These are phyloP conservation scores for Aphanomyces astaci DNA, from an alignment of 352 stramenopile species.

Conservation along the genomic window DNA sequence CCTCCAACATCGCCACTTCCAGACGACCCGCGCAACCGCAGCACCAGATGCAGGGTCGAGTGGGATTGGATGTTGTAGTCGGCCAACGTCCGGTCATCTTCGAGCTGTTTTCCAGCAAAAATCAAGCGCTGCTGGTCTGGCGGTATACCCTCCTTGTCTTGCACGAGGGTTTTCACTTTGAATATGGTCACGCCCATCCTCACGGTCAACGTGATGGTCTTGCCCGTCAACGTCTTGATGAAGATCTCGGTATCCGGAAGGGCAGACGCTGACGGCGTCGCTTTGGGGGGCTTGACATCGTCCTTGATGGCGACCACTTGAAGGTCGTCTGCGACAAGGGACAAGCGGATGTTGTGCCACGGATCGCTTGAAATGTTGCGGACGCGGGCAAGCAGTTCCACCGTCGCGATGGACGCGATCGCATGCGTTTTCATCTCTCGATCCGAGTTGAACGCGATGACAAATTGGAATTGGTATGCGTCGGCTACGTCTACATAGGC, in stretches of 20 bases:
- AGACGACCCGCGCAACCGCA: conserved; percentile 41
- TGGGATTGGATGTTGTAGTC: conserved; percentile 87
- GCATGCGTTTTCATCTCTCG: conserved; percentile 3
- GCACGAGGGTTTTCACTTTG: conserved; percentile 47
- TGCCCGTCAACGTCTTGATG: conserved; percentile 83
- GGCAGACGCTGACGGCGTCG: background rate
- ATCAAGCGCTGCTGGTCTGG: conserved; percentile 86
- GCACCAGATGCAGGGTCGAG: conserved; percentile 76
- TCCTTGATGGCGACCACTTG: background rate
- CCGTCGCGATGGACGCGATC: background rate
- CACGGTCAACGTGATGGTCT: conserved; percentile 75
- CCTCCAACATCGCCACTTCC: background rate
- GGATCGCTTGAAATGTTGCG: background rate
- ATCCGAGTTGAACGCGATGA: conserved; percentile 7
- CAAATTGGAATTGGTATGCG: conserved; percentile 7
- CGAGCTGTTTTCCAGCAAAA: conserved; percentile 84
- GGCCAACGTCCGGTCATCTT: conserved; percentile 72
- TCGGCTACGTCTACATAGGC: conserved; percentile 8
- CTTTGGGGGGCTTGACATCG: background rate
- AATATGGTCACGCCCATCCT: conserved; percentile 77
- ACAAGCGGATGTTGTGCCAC: background rate
- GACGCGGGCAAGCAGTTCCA: conserved; percentile 1
- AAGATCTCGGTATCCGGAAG: conserved; percentile 32
- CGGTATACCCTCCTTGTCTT: conserved; percentile 78
- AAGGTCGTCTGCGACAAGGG: conserved; percentile 6